Conservation (phyloP, 768 basidiomycete genomes). For the Auriscalpium vulgare region DNA sequence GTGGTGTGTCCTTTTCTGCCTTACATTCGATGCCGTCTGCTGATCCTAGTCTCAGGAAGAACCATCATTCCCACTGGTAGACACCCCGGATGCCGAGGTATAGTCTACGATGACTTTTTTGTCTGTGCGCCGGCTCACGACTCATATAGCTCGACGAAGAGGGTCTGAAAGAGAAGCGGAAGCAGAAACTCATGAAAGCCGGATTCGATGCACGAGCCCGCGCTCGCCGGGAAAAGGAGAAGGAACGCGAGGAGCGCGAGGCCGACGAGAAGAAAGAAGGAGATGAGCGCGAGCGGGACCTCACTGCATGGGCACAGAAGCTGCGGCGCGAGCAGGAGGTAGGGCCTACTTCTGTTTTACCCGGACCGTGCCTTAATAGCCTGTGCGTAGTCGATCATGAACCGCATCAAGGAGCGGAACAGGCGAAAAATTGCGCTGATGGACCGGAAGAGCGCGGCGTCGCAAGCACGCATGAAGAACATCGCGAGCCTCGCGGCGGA, state of each 20-base stretch:
- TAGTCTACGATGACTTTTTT: slow-evolving; percentile 14
- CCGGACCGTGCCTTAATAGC: not conserved
- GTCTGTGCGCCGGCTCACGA: not conserved
- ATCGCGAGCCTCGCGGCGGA: slow-evolving; percentile 90
- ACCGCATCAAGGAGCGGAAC: slow-evolving; percentile 76
- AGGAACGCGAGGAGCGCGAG: slow-evolving; percentile 61
- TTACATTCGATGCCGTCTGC: not conserved
- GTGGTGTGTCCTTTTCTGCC: slow-evolving; percentile 18
- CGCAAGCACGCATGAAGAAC: slow-evolving; percentile 93
- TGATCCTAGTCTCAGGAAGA: slow-evolving; percentile 46
- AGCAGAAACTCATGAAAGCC: slow-evolving; percentile 87
- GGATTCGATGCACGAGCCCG: slow-evolving; percentile 87
- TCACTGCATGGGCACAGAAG: slow-evolving; percentile 65
- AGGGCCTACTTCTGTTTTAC: slow-evolving; percentile 10
- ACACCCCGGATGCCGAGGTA: slow-evolving; percentile 84
- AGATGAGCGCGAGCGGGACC: slow-evolving; percentile 66
- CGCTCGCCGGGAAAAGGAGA: slow-evolving; percentile 79
- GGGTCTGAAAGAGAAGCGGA: slow-evolving; percentile 86
- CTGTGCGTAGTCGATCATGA: slow-evolving; percentile 57
- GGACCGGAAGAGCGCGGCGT: slow-evolving; percentile 87
- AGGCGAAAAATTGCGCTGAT: slow-evolving; percentile 72
- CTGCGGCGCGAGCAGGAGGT: slow-evolving; percentile 81
- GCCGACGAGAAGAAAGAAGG: slow-evolving; percentile 61
- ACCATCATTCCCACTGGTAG: slow-evolving; percentile 80
- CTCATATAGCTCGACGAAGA: slow-evolving; percentile 72